These are phyloP conservation scores for Fraxinus albicans DNA, from an alignment of 305 asterid genomes.

Conservation along the genomic window DNA sequence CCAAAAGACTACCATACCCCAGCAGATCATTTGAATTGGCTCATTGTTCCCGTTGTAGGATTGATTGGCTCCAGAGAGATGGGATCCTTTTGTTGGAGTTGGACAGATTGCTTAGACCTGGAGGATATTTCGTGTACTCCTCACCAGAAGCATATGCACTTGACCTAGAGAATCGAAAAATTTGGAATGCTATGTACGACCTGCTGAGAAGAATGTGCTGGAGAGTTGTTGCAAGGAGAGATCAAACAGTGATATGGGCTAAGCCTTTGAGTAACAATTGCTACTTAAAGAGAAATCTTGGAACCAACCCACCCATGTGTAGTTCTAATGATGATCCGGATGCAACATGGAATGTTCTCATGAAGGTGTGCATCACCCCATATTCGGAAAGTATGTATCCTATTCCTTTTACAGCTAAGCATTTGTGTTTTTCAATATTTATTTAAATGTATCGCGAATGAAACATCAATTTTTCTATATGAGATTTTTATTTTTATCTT, in stretches of 20 bases:
- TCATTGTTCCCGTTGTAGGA: slow-evolving; percentile 94
- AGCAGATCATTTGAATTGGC: slow-evolving; percentile 91
- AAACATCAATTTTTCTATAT: background rate
- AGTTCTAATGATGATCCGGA: slow-evolving; percentile 79
- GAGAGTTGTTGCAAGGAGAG: slow-evolving; percentile 76
- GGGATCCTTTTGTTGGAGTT: slow-evolving; percentile 84
- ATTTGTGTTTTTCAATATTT: background rate
- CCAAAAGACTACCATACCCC: slow-evolving; percentile 87
- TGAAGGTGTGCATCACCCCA: slow-evolving; percentile 90
- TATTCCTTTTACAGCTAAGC: slow-evolving; percentile 13
- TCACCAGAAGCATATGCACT: slow-evolving; percentile 95
- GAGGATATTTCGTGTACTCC: slow-evolving; percentile 89
- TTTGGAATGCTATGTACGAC: slow-evolving; percentile 75
- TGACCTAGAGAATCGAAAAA: slow-evolving; percentile 72
- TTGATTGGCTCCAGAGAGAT: slow-evolving; percentile 97
- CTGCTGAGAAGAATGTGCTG: slow-evolving; percentile 87
- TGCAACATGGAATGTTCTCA: slow-evolving; percentile 70
- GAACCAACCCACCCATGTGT: slow-evolving; percentile 70
- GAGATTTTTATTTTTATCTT: background rate
- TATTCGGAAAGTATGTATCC: slow-evolving; percentile 67
- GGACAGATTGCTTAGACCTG: slow-evolving; percentile 90
- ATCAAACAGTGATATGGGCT: slow-evolving; percentile 92
- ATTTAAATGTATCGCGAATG: background rate
- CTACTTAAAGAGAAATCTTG: slow-evolving; percentile 58
- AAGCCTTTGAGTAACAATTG: slow-evolving; percentile 81